Evolutionary conservation across 176 grass and related monocot genomes (phyloP), one percentile per base, ranked within the genome.

Genomic region (Cenchrus purpureus): DNA sequence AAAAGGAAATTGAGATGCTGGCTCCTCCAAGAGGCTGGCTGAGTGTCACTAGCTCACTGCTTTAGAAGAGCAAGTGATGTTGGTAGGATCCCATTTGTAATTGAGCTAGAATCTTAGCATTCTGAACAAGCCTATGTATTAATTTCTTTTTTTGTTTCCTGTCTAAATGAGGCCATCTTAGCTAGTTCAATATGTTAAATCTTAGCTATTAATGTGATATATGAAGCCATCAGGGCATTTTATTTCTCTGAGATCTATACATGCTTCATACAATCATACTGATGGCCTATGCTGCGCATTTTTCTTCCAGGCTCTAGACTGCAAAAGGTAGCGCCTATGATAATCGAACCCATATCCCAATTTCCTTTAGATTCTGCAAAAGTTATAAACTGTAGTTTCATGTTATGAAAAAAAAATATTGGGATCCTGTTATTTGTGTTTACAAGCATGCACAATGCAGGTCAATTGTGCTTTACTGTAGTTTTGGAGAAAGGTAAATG

Each of bases 81-180:
- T 53, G 22, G 5, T 79, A 69, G 59, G 61, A 63, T 20, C 25
- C 65, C 65, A 75, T 34, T 78, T 83, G 80, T 90, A 87, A 90
- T 22, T 73, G 74, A 76, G 68, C 31, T 91, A 91, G 76, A 55
- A 62, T 80, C 28, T 71, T 83, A 82, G 57, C 58, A 58, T 72
- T 66, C 66, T 6, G 51, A 79, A 74, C 50, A 86, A 83, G 49
- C 64, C 56, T 84, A 62, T 87, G 80, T 76, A 84, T 80, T 25
- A 80, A 62, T 20, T 56, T 25, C 25, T 25, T 84, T 78, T 87
- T 56, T 45, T 40, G n/a, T 74, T 76, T 37, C 46, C 43, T 79
- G 10, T 80, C 45, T 54, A 87, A 83, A 80, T 63, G 75, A 89
- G 70, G 78, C 71, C 31, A 80, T 75, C 43, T 48, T 80, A 88